Conservation (phyloP, 305 asterid genomes). For the Fraxinus ornus region DNA sequence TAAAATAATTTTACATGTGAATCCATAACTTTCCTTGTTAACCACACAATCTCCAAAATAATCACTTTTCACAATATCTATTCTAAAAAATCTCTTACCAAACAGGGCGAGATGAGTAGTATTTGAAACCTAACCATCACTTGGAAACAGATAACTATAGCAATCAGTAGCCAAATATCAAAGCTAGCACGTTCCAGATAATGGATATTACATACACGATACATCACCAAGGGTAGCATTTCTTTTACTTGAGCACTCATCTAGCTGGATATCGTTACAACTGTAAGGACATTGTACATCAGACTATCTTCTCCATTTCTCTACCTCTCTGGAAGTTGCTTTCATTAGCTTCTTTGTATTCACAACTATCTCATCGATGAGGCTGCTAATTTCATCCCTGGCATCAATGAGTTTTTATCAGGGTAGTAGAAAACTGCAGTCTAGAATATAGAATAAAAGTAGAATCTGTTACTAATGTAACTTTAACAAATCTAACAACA, state of each 20-base stretch:
- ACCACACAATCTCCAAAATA: no score
- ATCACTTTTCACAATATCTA: neutral
- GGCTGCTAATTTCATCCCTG: constrained; percentile 39
- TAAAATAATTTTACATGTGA: no score
- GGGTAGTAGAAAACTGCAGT: neutral
- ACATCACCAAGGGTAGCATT: neutral
- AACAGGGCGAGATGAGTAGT: neutral
- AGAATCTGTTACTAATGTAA: neutral
- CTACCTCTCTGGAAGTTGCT: constrained; percentile 44
- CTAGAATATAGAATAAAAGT: neutral
- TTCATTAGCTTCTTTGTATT: constrained; percentile 34
- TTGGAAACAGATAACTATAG: neutral
- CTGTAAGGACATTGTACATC: neutral
- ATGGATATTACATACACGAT: neutral
- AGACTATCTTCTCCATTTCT: constrained; percentile 34
- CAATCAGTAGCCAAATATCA: neutral
- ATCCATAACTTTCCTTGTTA: no score
- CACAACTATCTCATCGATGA: constrained; percentile 31
- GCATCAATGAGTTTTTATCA: constrained; percentile 3
- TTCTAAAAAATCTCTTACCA: no score
- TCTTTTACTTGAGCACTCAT: neutral
- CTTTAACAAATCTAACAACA: neutral
- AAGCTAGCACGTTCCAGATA: neutral
- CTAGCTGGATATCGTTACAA: neutral
- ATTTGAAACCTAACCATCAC: neutral